Conservation (phyloP, 495 filamentous ascomycete species). For the Podospora pseudopauciseta region DNA sequence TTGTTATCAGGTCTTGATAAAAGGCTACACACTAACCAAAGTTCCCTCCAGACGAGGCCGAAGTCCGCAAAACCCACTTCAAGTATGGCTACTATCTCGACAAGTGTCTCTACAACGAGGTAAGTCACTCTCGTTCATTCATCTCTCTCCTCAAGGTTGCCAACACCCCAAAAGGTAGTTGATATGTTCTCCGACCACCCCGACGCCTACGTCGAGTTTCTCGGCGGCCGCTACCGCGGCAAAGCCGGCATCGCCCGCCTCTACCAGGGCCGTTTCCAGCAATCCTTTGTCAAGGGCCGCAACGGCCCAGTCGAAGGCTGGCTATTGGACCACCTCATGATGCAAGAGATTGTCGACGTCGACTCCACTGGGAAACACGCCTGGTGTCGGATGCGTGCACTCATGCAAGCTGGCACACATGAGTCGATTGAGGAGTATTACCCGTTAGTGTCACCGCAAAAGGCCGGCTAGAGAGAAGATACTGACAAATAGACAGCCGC, state of each 20-base stretch:
- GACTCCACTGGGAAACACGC: slow-evolving; percentile 45
- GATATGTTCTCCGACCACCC: slow-evolving; percentile 52
- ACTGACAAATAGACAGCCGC: slow-evolving; percentile 5
- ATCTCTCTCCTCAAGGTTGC: background rate
- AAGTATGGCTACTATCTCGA: slow-evolving; percentile 60
- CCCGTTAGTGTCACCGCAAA: slow-evolving; percentile 21
- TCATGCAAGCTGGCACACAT: slow-evolving; percentile 55
- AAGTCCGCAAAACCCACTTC: slow-evolving; percentile 52
- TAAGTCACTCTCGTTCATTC: background rate
- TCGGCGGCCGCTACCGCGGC: slow-evolving; percentile 50
- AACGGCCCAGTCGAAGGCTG: slow-evolving; percentile 55
- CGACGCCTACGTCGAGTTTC: slow-evolving; percentile 55
- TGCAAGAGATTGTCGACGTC: slow-evolving; percentile 53
- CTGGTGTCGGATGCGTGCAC: slow-evolving; percentile 51
- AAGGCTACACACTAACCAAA: background rate
- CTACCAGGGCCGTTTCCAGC: slow-evolving; percentile 51
- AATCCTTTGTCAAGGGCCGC: slow-evolving; percentile 47
- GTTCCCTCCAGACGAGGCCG: slow-evolving; percentile 39
- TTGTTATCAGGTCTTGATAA: background rate
- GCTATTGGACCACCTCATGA: slow-evolving; percentile 54
- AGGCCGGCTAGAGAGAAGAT: too few relatives aligned
- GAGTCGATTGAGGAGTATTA: slow-evolving; percentile 44
- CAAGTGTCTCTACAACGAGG: slow-evolving; percentile 57
- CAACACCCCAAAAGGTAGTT: slow-evolving; percentile 15
- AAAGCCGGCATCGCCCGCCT: slow-evolving; percentile 52